phyloP scores from a whole-genome alignment of 208 protist species.

The Trypanosoma platydactyli region DNA sequence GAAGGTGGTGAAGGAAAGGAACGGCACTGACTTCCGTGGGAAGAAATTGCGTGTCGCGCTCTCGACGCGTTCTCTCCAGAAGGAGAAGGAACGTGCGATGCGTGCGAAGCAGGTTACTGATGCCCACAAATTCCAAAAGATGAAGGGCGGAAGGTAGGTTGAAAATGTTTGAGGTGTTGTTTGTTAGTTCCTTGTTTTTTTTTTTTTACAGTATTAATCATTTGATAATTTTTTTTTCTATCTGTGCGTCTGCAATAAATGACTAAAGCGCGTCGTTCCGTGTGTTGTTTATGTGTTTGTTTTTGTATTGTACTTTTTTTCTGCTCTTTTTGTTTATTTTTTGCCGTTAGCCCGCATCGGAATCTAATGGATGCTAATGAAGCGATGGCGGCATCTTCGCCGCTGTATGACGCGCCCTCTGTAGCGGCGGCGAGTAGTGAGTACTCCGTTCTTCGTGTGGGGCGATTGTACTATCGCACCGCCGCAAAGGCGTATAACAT shows the following conservation, averaged over 20 bases:
- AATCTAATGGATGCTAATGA: neutral
- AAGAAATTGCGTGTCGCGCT: constrained; percentile 68
- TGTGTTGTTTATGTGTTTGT: constrained; percentile 4
- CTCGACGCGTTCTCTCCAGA: constrained; percentile 70
- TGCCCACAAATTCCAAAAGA: constrained; percentile 56
- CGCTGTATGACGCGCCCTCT: constrained; percentile 7
- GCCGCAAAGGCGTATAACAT: constrained; percentile 70
- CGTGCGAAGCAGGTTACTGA: constrained; percentile 62
- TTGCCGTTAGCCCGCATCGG: constrained; percentile 8
- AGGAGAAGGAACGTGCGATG: constrained; percentile 54
- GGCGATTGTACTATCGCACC: constrained; percentile 49
- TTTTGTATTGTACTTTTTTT: constrained; percentile 21
- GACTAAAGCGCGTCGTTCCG: too few relatives aligned
- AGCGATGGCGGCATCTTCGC: constrained; percentile 11
- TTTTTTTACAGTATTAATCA: too few relatives aligned
- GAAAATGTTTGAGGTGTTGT: constrained; percentile 8
- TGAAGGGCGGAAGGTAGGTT: constrained; percentile 15
- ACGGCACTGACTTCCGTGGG: constrained; percentile 73
- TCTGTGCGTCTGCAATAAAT: too few relatives aligned
- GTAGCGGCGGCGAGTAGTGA: neutral
- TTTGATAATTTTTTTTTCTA: constrained; percentile 14
- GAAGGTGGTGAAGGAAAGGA: constrained; percentile 79
- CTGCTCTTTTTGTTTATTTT: constrained; percentile 18
- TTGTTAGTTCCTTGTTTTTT: constrained; percentile 3
- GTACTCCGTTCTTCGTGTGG: constrained; percentile 19